Percentiles rank a stretch among this genome's conserved stretches.
Evolutionary conservation across 2,329 filamentous ascomycete genomes (phyloP).

Genomic region (Monosporascus sp.): DNA sequence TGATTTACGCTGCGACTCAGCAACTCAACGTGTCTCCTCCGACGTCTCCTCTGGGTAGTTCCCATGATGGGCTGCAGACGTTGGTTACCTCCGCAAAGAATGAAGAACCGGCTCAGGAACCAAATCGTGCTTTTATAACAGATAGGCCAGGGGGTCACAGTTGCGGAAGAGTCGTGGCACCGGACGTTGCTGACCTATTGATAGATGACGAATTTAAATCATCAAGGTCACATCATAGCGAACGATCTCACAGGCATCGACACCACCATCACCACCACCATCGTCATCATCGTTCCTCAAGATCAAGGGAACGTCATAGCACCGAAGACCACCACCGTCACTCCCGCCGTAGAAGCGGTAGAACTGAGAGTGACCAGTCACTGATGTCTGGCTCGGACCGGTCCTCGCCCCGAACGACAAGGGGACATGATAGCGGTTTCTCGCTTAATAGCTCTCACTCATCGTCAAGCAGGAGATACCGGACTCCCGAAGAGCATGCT

Average conservation of each 20-base stretch:
- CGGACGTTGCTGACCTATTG: slow-evolving; percentile 51
- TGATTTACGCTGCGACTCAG: slow-evolving; percentile 47
- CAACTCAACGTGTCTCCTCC: slow-evolving; percentile 34
- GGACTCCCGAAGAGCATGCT: slow-evolving; percentile 44
- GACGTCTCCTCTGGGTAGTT: slow-evolving; percentile 17
- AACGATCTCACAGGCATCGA: slow-evolving; percentile 15
- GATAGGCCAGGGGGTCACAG: slow-evolving; percentile 22
- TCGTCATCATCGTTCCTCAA: slow-evolving; percentile 19
- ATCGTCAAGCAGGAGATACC: slow-evolving; percentile 27
- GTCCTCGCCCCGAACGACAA: slow-evolving; percentile 34
- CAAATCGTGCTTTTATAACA: slow-evolving; percentile 1
- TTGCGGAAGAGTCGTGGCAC: slow-evolving; percentile 33
- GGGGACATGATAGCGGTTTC: slow-evolving; percentile 41
- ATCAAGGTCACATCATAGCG: slow-evolving; percentile 30
- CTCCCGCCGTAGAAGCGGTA: slow-evolving; percentile 28
- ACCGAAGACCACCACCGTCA: slow-evolving; percentile 27
- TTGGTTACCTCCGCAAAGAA: slow-evolving; percentile 7
- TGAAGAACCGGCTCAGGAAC: slow-evolving; percentile 13
- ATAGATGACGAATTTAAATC: slow-evolving; percentile 44
- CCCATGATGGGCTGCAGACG: slow-evolving; percentile 18
- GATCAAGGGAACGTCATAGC: slow-evolving; percentile 13
- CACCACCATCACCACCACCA: slow-evolving; percentile 31
- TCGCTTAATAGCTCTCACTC: slow-evolving; percentile 33
- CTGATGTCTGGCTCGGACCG: slow-evolving; percentile 21
- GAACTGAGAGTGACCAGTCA: slow-evolving; percentile 14